Percentiles rank a stretch among this genome's conserved stretches.
Evolutionary conservation across 306 rosid genomes (phyloP).

Genomic region (Vicia sativa): DNA sequence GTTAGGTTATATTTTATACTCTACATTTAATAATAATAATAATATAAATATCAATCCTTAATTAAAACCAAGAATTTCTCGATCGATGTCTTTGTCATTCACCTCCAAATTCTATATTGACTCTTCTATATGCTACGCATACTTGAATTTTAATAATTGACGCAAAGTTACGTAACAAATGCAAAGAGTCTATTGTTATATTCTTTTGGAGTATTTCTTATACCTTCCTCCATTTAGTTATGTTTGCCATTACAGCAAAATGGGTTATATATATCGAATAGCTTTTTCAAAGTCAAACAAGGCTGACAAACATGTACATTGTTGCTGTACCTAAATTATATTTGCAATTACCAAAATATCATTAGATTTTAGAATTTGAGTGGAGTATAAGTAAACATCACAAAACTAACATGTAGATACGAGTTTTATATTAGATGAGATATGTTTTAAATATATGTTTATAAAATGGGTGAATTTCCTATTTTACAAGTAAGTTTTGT

Average conservation of each 20-base stretch:
- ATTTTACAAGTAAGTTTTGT: too few species aligned
- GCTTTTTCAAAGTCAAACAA: not conserved
- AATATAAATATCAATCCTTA: not conserved
- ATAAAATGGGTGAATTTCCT: too few species aligned
- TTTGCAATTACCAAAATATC: not conserved
- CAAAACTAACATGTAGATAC: too few species aligned
- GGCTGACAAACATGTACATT: not conserved
- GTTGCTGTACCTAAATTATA: not conserved
- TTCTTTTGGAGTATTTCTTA: constrained; percentile 7
- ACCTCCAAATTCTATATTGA: not conserved
- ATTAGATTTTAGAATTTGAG: too few species aligned
- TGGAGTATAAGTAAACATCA: too few species aligned
- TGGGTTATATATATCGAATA: not conserved
- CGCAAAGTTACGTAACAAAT: not conserved
- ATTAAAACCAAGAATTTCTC: constrained; percentile 17
- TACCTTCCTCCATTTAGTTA: constrained; percentile 38
- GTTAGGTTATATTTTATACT: not conserved
- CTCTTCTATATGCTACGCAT: not conserved
- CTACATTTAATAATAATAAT: not conserved
- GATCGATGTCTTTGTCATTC: constrained; percentile 19
- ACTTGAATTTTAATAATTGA: not conserved
- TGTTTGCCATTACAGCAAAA: constrained; percentile 8
- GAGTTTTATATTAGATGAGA: too few species aligned
- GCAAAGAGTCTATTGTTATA: not conserved
- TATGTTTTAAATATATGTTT: too few species aligned